Conservation (phyloP, 495 filamentous ascomycete species). For the Trichocladium antarcticum region DNA sequence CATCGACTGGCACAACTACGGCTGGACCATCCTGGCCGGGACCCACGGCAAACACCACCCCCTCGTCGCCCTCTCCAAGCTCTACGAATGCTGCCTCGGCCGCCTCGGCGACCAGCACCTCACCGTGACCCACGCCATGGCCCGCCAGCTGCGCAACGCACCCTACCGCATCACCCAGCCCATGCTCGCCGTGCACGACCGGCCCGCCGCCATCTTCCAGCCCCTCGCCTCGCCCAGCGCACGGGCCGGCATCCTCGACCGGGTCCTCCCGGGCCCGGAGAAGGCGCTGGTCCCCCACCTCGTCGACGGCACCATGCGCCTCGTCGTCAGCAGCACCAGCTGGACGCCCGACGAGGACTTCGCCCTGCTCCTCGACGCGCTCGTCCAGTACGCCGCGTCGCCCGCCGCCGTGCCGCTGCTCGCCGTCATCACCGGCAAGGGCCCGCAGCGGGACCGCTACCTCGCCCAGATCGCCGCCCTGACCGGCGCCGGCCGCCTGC, state of each 20-base stretch:
- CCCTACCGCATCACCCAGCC: conserved; percentile 52
- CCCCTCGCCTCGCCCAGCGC: conserved; percentile 43
- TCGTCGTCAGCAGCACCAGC: conserved; percentile 83
- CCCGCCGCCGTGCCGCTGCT: conserved; percentile 34
- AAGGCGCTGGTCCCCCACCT: conserved; percentile 45
- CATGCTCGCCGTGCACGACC: conserved; percentile 73
- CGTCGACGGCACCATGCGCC: conserved; percentile 41
- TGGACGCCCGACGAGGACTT: conserved; percentile 99
- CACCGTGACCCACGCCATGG: conserved; percentile 84
- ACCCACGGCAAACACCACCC: conserved; percentile 59
- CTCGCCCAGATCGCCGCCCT: conserved; percentile 49
- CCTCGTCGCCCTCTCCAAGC: conserved; percentile 59
- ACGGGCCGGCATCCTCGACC: conserved; percentile 47
- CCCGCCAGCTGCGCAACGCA: conserved; percentile 48
- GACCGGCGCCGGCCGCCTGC: conserved; percentile 46
- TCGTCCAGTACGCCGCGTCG: conserved; percentile 51
- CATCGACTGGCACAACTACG: conserved; percentile 99
- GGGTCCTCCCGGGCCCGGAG: conserved; percentile 41
- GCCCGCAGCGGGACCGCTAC: conserved; percentile 71
- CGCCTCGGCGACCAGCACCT: conserved; percentile 62
- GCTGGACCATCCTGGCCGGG: conserved; percentile 78
- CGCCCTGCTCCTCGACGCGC: conserved; percentile 70
- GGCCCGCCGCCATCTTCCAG: conserved; percentile 71
- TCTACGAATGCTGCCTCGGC: conserved; percentile 65
- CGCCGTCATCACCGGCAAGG: conserved; percentile 87